Evolutionary conservation across 2,329 filamentous ascomycete species (phyloP), one percentile per base, ranked within the genome.

Genomic region (Penicillium sp.): DNA sequence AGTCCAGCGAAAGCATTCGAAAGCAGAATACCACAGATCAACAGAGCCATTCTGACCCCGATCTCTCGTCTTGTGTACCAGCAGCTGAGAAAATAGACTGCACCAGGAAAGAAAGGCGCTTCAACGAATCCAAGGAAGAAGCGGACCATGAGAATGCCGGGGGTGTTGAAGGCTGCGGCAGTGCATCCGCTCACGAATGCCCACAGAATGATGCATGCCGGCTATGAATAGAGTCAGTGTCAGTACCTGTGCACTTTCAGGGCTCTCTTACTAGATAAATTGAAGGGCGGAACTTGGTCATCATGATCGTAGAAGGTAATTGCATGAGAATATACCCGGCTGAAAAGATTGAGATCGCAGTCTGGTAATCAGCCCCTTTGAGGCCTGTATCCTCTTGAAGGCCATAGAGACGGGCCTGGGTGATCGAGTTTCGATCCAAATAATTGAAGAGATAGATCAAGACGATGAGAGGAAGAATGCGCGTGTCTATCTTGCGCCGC

Each of bases 31-130:
- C 23, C 23, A 24, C 23, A 24, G 23, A 24, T 24, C 23, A 24
- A 24, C 23, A 24, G 23, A 4, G 57, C 54, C 42, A 54, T 52
- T 36, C 57, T 42, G 13, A 73, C 73, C 4, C 79, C 79, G 51
- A 85, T 63, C 67, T 83, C 81, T 23, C 77, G 76, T 43, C 83
- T 77, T 1, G 84, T 86, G 67, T 87, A 87, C 82, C 83, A 87
- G 62, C 85, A 84, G 0, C 81, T 83, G 16, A 87, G 75, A 42
- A 85, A 83, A 33, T 85, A 74, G 8, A 86, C 74, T 0, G 81
- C 81, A 41, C 84, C 84, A 0, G 85, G 85, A 15, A 85, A 71
- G 67, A 85, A 85, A 2, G 69, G 69, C 3, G 64, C 65, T 49
- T 70, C 65, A 7, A 64, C 56, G 16, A 68, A 58, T 18, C 66